phyloP scores from a whole-genome alignment of 306 rosid species.

The Nissolia schottii region DNA sequence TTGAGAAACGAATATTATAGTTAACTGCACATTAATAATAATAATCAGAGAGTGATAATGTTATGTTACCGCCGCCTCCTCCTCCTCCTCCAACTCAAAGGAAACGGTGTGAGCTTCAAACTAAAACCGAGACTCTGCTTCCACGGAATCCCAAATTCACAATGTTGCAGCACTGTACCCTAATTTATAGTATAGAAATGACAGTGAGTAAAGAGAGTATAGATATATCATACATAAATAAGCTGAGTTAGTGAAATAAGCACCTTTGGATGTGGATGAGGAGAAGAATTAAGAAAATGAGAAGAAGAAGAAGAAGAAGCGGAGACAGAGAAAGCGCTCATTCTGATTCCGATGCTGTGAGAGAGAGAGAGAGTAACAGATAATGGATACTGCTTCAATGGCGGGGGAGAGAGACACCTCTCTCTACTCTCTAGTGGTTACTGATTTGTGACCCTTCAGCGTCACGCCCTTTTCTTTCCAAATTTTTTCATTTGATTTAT shows the following conservation, averaged over 20 bases:
- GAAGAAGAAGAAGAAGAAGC: conserved; percentile 24
- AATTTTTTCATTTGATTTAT: too few species aligned
- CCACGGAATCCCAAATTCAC: conserved; percentile 24
- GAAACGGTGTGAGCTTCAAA: conserved; percentile 29
- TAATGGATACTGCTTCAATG: conserved; percentile 18
- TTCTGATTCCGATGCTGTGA: conserved; percentile 14
- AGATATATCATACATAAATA: not conserved
- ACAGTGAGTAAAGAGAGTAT: not conserved
- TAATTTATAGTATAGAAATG: not conserved
- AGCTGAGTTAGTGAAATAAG: not conserved
- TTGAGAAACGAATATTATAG: not conserved
- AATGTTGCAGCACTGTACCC: conserved; percentile 23
- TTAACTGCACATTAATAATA: not conserved
- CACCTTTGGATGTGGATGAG: conserved; percentile 15
- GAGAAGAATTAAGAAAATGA: conserved; percentile 10
- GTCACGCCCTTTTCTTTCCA: not conserved
- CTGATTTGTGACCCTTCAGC: conserved; percentile 31
- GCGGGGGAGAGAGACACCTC: conserved; percentile 72
- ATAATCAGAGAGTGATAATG: not conserved
- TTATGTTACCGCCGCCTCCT: conserved; percentile 46
- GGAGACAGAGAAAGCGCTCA: conserved; percentile 35
- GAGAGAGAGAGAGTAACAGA: not conserved
- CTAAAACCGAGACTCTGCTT: conserved; percentile 20
- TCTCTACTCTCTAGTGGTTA: too few species aligned
- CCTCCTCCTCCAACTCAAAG: conserved; percentile 44